Evolutionary conservation across 176 grass and related monocot genomes (phyloP).

Genomic region (Bromus sterilis): DNA sequence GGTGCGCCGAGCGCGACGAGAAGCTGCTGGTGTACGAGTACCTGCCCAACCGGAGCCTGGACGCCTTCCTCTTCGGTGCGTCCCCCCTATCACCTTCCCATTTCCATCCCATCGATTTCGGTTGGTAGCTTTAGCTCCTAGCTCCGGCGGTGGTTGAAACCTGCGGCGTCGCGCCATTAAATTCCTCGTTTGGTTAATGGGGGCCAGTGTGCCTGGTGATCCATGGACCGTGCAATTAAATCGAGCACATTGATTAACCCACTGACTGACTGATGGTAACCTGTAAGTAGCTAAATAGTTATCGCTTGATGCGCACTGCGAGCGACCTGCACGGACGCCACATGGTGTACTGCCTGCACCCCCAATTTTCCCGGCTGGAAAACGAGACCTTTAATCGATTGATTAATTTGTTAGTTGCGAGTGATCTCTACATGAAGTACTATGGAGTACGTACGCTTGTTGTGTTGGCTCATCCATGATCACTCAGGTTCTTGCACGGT

Average conservation of each 20-base stretch:
- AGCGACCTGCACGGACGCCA: background rate
- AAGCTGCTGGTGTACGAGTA: slow-evolving; percentile 91
- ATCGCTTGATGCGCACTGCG: background rate
- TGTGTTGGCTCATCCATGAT: background rate
- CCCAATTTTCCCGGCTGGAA: background rate
- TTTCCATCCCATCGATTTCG: background rate
- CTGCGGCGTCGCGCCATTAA: background rate
- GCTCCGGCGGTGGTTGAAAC: background rate
- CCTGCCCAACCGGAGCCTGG: slow-evolving; percentile 82
- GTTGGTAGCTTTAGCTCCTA: background rate
- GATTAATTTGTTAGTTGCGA: background rate
- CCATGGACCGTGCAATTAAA: background rate
- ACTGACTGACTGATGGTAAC: background rate
- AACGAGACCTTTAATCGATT: background rate
- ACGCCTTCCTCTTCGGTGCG: slow-evolving; percentile 76
- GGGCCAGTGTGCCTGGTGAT: background rate
- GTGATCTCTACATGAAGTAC: background rate
- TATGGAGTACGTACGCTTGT: background rate
- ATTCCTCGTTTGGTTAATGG: background rate
- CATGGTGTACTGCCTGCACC: background rate
- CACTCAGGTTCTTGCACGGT: no score
- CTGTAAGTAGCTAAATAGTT: background rate
- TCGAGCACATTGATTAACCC: background rate
- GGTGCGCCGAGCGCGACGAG: slow-evolving; percentile 75
- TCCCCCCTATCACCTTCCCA: no score